Evolutionary conservation across 2,329 filamentous ascomycete species (phyloP).

Genomic region (Xylaria sp.): DNA sequence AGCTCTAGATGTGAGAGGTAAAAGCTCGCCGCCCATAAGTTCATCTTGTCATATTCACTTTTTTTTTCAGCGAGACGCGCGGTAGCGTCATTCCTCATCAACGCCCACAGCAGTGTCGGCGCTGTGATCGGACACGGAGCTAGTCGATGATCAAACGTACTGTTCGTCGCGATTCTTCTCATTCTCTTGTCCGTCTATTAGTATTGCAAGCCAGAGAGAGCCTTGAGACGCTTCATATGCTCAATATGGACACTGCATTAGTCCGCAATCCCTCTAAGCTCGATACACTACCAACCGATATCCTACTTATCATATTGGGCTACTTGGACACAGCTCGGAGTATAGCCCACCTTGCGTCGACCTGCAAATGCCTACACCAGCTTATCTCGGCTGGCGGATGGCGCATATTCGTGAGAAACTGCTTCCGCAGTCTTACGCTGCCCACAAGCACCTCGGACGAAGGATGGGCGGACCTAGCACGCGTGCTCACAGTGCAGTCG

Average conservation of each 20-base stretch:
- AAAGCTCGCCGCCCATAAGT: not conserved
- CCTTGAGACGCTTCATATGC: not conserved
- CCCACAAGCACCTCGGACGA: slow-evolving; percentile 44
- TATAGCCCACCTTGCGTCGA: slow-evolving; percentile 55
- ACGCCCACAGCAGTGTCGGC: not conserved
- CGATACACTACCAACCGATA: slow-evolving; percentile 60
- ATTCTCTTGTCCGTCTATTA: not conserved
- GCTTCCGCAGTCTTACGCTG: slow-evolving; percentile 57
- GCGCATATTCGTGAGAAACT: slow-evolving; percentile 59
- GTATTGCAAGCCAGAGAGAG: not conserved
- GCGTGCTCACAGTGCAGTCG: slow-evolving; percentile 61
- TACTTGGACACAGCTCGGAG: slow-evolving; percentile 62
- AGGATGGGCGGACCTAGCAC: slow-evolving; percentile 52
- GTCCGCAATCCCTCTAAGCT: slow-evolving; percentile 48
- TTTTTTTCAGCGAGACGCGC: not conserved
- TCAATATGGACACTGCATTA: slow-evolving; percentile 33
- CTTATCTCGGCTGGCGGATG: slow-evolving; percentile 59
- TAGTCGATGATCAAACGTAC: not conserved
- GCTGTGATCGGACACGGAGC: not conserved
- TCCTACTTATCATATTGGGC: slow-evolving; percentile 61
- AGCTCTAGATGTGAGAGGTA: not conserved
- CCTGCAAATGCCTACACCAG: slow-evolving; percentile 54
- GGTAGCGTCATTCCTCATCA: not conserved
- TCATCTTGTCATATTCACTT: not conserved
- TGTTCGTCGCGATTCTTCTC: not conserved